Conservation (phyloP, 129 eudicot genomes). For the Tagetes erecta region DNA sequence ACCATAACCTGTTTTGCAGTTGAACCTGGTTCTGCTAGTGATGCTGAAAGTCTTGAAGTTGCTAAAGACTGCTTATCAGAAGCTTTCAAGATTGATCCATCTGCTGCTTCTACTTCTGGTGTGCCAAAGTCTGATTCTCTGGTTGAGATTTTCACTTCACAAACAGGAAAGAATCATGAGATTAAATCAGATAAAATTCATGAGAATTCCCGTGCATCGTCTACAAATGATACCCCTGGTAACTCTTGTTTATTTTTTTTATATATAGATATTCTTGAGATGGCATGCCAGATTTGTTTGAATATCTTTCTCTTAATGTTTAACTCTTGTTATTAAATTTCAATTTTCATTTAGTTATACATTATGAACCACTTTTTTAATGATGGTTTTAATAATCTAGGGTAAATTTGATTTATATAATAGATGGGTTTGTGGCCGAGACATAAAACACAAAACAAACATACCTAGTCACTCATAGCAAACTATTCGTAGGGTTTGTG, state of each 20-base stretch:
- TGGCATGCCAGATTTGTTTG: neutral
- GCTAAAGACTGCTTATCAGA: slow-evolving; percentile 79
- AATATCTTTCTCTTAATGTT: slow-evolving; percentile 1
- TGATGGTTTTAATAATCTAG: neutral
- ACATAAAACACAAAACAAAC: neutral
- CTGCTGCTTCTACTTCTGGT: slow-evolving; percentile 36
- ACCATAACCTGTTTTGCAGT: slow-evolving; percentile 46
- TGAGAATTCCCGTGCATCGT: slow-evolving; percentile 36
- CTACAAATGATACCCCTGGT: slow-evolving; percentile 34
- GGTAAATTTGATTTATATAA: slow-evolving; percentile 4
- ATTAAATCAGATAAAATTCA: slow-evolving; percentile 28
- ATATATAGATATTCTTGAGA: neutral
- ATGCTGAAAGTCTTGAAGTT: slow-evolving; percentile 78
- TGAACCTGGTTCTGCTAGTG: slow-evolving; percentile 73
- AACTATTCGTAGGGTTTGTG: neutral
- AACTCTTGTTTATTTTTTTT: slow-evolving; percentile 14
- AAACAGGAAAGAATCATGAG: slow-evolving; percentile 25
- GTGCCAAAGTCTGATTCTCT: slow-evolving; percentile 51
- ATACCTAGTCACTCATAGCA: too few species aligned
- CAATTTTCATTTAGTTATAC: slow-evolving; percentile 5
- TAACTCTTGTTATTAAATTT: neutral
- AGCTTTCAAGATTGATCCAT: slow-evolving; percentile 61
- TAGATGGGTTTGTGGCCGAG: slow-evolving; percentile 2
- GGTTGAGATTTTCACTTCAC: slow-evolving; percentile 56
- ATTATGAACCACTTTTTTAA: slow-evolving; percentile 4